Percentiles rank a stretch among this genome's conserved stretches.
These are phyloP conservation scores for Stagonosporopsis tanaceti DNA, from an alignment of 2,329 filamentous ascomycete species.

Conservation along the genomic window DNA sequence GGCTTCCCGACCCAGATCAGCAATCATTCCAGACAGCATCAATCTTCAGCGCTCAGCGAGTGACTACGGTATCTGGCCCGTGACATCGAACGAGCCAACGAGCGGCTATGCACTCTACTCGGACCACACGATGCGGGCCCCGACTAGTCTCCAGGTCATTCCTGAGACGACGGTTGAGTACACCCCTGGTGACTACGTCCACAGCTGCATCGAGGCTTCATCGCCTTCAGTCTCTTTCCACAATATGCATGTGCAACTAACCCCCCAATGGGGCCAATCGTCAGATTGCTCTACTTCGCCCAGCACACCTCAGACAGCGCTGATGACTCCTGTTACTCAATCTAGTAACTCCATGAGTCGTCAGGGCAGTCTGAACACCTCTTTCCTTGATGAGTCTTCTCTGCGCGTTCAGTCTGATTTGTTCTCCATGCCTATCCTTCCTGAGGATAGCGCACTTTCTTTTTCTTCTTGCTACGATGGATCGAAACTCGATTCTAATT, in stretches of 20 bases:
- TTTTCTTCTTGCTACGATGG: constrained; percentile 43
- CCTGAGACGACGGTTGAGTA: constrained; percentile 46
- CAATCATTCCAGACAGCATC: constrained; percentile 25
- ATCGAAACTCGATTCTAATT: constrained; percentile 45
- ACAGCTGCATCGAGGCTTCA: constrained; percentile 38
- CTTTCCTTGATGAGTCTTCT: constrained; percentile 47
- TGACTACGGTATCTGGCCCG: constrained; percentile 35
- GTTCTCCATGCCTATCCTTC: constrained; percentile 46
- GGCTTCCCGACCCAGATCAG: constrained; percentile 37
- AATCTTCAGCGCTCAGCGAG: constrained; percentile 35
- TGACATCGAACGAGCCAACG: constrained; percentile 29
- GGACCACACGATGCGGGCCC: constrained; percentile 30
- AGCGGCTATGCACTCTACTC: constrained; percentile 46
- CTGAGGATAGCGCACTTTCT: constrained; percentile 47
- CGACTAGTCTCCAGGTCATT: constrained; percentile 36
- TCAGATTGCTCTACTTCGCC: constrained; percentile 47
- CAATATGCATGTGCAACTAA: constrained; percentile 41
- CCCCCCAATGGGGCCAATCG: constrained; percentile 45
- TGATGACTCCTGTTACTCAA: constrained; percentile 50
- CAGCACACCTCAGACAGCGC: constrained; percentile 47
- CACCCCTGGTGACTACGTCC: constrained; percentile 48
- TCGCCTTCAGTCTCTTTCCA: constrained; percentile 31
- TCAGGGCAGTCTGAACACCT: constrained; percentile 54
- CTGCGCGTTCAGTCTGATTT: constrained; percentile 54
- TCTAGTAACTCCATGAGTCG: constrained; percentile 55